Conservation (phyloP, 495 filamentous ascomycete species). For the Tuber brumale region DNA sequence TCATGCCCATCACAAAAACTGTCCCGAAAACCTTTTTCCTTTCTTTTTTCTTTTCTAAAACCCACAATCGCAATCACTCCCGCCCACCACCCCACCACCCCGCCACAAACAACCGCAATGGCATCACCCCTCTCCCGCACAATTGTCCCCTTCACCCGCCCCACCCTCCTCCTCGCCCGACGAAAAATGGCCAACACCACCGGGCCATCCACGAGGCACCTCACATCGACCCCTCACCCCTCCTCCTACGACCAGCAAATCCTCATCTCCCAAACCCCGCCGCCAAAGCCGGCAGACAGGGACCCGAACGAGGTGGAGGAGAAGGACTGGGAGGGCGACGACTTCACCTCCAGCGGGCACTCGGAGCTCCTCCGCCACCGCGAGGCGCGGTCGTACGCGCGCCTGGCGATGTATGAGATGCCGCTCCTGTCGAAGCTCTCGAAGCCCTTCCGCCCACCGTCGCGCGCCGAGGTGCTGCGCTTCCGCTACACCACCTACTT, state of each 20-base stretch:
- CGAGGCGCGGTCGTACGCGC: slow-evolving; percentile 79
- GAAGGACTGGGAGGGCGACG: slow-evolving; percentile 57
- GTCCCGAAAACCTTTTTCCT: not conserved
- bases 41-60: not conserved
- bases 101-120: not conserved
- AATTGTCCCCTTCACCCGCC: not conserved
- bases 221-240: not conserved
- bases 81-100: not conserved
- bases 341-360: slow-evolving; percentile 72
- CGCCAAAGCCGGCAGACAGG: slow-evolving; percentile 1
- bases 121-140: not conserved
- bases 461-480: slow-evolving; percentile 60
- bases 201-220: not conserved
- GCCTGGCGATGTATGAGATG: slow-evolving; percentile 93
- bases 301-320: slow-evolving; percentile 17
- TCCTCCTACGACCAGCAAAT: not conserved
- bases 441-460: slow-evolving; percentile 69
- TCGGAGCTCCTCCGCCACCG: slow-evolving; percentile 82
- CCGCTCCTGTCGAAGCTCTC: slow-evolving; percentile 77
- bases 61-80: not conserved
- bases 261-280: not conserved
- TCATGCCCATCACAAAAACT: not conserved
- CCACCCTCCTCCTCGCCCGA: not conserved
- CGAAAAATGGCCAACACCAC: not conserved
- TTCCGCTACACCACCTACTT: slow-evolving; percentile 98